A percentile compares a stretch with the other conserved stretches of the same genome.
Conservation (phyloP, 371 early-diverging fungal species). For the Lichtheimia hyalospora region DNA sequence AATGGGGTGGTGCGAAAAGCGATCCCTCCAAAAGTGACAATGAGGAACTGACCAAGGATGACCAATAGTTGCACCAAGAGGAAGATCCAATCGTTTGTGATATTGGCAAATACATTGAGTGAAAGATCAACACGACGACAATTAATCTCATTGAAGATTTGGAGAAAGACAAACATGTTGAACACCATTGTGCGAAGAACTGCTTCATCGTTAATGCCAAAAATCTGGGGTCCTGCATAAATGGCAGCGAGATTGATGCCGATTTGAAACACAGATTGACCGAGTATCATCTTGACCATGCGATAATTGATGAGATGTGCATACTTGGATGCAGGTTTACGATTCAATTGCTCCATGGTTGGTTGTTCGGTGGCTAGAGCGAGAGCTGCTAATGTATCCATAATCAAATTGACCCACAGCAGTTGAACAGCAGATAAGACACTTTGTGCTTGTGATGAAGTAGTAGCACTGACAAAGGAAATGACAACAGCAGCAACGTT, state of each 20-base stretch:
- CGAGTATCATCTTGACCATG: slow-evolving; percentile 94
- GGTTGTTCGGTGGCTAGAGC: slow-evolving; percentile 97
- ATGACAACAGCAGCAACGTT: slow-evolving; percentile 89
- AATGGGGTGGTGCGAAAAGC: slow-evolving; percentile 85
- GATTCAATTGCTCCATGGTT: slow-evolving; percentile 78
- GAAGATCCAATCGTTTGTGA: slow-evolving; percentile 79
- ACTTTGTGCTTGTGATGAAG: slow-evolving; percentile 93
- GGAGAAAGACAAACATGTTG: slow-evolving; percentile 94
- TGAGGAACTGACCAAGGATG: slow-evolving; percentile 73
- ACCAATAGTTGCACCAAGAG: slow-evolving; percentile 70
- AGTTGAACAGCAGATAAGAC: slow-evolving; percentile 95
- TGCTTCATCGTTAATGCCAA: slow-evolving; percentile 54
- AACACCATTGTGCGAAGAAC: slow-evolving; percentile 85
- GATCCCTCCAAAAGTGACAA: slow-evolving; percentile 87
- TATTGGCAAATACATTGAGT: slow-evolving; percentile 83
- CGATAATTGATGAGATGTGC: slow-evolving; percentile 82
- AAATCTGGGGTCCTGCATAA: slow-evolving; percentile 60
- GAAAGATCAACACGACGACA: slow-evolving; percentile 74
- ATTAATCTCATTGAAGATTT: slow-evolving; percentile 91
- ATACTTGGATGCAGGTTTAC: slow-evolving; percentile 75
- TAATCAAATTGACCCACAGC: slow-evolving; percentile 97
- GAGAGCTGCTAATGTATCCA: slow-evolving; percentile 97
- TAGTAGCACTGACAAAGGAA: slow-evolving; percentile 88
- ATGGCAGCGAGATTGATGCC: slow-evolving; percentile 60
- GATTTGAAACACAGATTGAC: slow-evolving; percentile 86